Evolutionary conservation across 2,329 filamentous ascomycete genomes (phyloP), one percentile per base, ranked within the genome.

Genomic region (Botrytis byssoidea): DNA sequence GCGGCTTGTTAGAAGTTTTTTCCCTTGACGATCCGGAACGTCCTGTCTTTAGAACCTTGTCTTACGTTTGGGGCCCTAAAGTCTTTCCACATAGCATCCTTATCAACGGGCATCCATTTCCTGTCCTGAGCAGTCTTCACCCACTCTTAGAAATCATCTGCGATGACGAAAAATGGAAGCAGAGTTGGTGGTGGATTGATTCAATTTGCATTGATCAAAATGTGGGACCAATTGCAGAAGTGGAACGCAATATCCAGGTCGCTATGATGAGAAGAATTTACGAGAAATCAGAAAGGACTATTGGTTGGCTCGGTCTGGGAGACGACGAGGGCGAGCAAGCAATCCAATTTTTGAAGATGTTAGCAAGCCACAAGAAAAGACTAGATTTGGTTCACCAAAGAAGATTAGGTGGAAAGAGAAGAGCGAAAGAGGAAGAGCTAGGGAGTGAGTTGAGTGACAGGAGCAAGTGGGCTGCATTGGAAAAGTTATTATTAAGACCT

Each of bases 1-100:
- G 6, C 46, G 70, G 73, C 63, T 68, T 5, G 51, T 64, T 74
- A 32, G 51, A 74, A n/a, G 8, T 7, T 9, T 74, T 73, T 40
- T 4, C 25, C 9, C 46, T 67, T 18, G 65, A 51, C 7, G 16
- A 25, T 25, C 16, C 46, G 4, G n/a, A n/a, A 35, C 51, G 65
- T n/a, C 65, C 65, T 7, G 8, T 4, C 10, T 67, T 67, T 25
- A 55, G 10, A 14, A 55, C 46, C 7, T 10, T 67, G 8, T 67
- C 65, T 29, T 67, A 67, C 9, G 32, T 67, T 22, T 55, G 65
- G 65, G 65, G 46, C 3, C 14, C 65, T 12, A 22, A 40, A 67
- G 46, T 55, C 2, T 67, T 55, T 40, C n/a, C 46, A 8, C 16
- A 67, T 29, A 29, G 4, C 16, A 67, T 67, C 35, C 18, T 40